These are phyloP conservation scores for Nannizzia gypsea DNA, from an alignment of 2,329 filamentous ascomycete genomes.

Conservation along the genomic window DNA sequence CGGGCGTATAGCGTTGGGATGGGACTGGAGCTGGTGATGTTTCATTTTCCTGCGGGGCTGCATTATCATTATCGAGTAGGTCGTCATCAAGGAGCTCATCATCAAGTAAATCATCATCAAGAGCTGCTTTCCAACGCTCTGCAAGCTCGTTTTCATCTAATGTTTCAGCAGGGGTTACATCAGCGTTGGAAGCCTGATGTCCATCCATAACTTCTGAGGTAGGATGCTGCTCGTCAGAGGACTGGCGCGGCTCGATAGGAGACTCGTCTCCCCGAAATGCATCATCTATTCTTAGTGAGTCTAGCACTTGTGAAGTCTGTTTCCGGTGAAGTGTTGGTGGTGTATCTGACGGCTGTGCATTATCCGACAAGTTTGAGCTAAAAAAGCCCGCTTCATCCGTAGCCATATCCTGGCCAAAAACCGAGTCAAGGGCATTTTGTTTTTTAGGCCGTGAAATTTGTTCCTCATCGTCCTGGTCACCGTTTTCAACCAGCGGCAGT, in stretches of 20 bases:
- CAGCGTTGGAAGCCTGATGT: neutral
- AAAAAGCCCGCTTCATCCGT: conserved; percentile 31
- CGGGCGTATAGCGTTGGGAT: neutral
- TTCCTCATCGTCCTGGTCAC: conserved; percentile 13
- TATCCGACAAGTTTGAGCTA: conserved; percentile 15
- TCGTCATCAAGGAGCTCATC: conserved; percentile 57
- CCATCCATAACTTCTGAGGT: neutral
- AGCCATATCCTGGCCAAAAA: conserved; percentile 30
- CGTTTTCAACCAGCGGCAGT: conserved; percentile 47
- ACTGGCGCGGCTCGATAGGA: neutral
- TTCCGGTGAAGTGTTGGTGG: conserved; percentile 47
- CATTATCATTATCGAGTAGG: conserved; percentile 32
- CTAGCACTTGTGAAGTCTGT: conserved; percentile 56
- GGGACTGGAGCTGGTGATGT: neutral
- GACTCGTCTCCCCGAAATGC: conserved; percentile 18
- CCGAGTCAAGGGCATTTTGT: conserved; percentile 18
- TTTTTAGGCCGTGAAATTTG: conserved; percentile 19
- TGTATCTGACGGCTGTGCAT: conserved; percentile 11
- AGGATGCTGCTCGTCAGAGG: neutral
- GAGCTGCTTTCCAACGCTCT: conserved; percentile 71
- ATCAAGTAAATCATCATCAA: conserved; percentile 60
- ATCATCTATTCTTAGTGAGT: conserved; percentile 30
- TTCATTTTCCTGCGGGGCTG: neutral
- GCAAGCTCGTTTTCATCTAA: conserved; percentile 52
- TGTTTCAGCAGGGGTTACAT: neutral